A percentile compares a stretch with the other conserved stretches of the same genome.
Evolutionary conservation across 2,329 filamentous ascomycete genomes (phyloP).

Genomic region (Clarireedia paspali): DNA sequence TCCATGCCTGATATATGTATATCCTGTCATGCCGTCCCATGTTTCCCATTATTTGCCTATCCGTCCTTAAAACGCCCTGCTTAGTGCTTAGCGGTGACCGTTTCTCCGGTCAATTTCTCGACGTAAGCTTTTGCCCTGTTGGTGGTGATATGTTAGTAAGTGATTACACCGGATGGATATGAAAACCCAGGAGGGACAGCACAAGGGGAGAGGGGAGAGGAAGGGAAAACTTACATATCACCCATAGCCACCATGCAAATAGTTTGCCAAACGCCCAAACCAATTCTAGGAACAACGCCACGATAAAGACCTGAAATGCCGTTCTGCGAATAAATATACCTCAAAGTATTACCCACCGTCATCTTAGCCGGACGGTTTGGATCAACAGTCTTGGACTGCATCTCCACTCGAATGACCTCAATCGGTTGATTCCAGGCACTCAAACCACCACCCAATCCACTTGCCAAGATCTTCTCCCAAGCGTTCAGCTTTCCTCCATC

Average conservation of each 20-base stretch:
- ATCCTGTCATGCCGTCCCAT: background rate
- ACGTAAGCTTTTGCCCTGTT: conserved; percentile 59
- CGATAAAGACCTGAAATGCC: conserved; percentile 91
- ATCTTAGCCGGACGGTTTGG: conserved; percentile 98
- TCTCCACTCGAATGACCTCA: conserved; percentile 98
- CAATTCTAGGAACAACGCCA: conserved; percentile 88
- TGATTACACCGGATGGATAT: background rate
- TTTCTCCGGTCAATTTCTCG: conserved; percentile 57
- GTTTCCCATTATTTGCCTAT: background rate
- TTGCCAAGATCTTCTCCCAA: conserved; percentile 82
- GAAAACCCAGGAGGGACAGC: no score
- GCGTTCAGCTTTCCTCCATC: conserved; percentile 69
- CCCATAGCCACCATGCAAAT: conserved; percentile 99
- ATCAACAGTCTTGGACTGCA: conserved; percentile 98
- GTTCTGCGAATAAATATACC: conserved; percentile 86
- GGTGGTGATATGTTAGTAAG: conserved; percentile 30
- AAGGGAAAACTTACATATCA: conserved; percentile 66
- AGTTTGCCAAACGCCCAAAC: conserved; percentile 96
- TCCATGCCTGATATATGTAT: background rate
- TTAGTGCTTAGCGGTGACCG: conserved; percentile 62
- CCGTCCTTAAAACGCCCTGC: conserved; percentile 27
- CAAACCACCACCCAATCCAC: conserved; percentile 82
- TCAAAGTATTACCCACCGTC: conserved; percentile 80
- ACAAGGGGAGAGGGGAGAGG: background rate
- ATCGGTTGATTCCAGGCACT: conserved; percentile 99